phyloP scores from a whole-genome alignment of 495 filamentous ascomycete species.

The Oidiodendron maius region DNA sequence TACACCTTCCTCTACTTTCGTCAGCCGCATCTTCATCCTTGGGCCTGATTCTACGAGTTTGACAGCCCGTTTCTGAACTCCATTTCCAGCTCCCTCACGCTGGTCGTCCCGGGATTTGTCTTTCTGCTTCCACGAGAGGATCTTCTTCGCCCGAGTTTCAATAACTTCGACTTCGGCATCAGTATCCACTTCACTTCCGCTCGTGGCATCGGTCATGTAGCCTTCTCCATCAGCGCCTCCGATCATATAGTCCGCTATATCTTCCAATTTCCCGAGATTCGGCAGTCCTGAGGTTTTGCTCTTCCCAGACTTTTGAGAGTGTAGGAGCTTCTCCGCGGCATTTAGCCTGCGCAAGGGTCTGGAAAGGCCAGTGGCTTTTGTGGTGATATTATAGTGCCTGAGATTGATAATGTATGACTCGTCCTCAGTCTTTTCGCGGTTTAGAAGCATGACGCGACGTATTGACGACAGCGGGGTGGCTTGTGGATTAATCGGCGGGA shows the following conservation, averaged over 20 bases:
- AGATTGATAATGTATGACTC: conserved; percentile 81
- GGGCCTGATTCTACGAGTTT: conserved; percentile 91
- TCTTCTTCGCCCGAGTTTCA: conserved; percentile 62
- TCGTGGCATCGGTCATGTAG: conserved; percentile 77
- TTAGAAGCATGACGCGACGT: conserved; percentile 81
- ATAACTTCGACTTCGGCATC: conserved; percentile 94
- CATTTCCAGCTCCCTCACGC: conserved; percentile 23
- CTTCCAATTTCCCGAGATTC: conserved; percentile 82
- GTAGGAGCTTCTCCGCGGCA: conserved; percentile 69
- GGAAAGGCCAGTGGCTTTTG: conserved; percentile 77
- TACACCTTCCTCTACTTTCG: conserved; percentile 93
- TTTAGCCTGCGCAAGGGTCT: conserved; percentile 77
- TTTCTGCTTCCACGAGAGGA: conserved; percentile 58
- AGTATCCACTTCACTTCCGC: conserved; percentile 86
- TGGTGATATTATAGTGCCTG: conserved; percentile 91
- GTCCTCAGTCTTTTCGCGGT: conserved; percentile 60
- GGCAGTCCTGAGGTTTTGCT: conserved; percentile 66
- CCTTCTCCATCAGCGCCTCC: conserved; percentile 69
- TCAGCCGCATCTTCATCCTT: conserved; percentile 80
- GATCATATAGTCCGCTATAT: conserved; percentile 94
- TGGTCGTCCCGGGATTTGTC: conserved; percentile 40
- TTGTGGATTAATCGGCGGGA: conserved; percentile 93
- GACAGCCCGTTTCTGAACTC: conserved; percentile 75
- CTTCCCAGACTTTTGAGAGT: conserved; percentile 48
- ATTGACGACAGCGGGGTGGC: conserved; percentile 82